Base-by-base conservation (phyloP, 345 rosid genomes). In the Pistacia vera region DNA sequence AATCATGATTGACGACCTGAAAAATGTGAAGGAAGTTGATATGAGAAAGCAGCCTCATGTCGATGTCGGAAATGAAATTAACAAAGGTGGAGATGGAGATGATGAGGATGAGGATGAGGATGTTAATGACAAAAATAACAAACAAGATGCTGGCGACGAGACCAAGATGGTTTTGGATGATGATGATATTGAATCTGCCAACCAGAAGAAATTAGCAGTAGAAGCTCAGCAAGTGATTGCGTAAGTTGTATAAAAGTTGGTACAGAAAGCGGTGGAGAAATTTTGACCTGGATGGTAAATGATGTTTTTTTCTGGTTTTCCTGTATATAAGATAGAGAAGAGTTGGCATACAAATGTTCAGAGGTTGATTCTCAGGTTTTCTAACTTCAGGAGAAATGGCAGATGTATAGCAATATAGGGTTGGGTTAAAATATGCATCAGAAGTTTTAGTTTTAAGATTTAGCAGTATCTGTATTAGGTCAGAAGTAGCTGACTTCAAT, bases 291-390 rank as follows among this genome's bases (percentile, higher is more conserved):
- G 48, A 36, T 52, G 52, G 74, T 48, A 36, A 48, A 20, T 60
- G 48, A 20, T 33, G 7, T 48, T 60, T 41, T 36, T 60, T 11
- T 13, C 38, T 48, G 48, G 46, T 41, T 41, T 76, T 59, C 22
- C 51, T 69, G 73, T 68, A 68, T 51, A 68, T 68, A 76, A 60
- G 51, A 76, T 4, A 68, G 74, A 18, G 14, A 41, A 36, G 74
- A 22, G 65, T 75, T 12, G 44, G 72, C 44, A 8, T 56, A 41
- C 20, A 20, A 35, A 52, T 38, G 36, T 33, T 8, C 3, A 62
- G 67, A 36, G 22, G 46, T 60, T 52, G 38, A 22, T 51, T 52
- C 14, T 25, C 12, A 30, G 25, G 62, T 63, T 63, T 49, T 52
- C 52, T 64, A 38, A 44, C 57, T 8, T 25, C 4, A 36, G 62